Base-by-base conservation (phyloP, 257 asterid genomes). In the Solanum lycopersicoides region DNA sequence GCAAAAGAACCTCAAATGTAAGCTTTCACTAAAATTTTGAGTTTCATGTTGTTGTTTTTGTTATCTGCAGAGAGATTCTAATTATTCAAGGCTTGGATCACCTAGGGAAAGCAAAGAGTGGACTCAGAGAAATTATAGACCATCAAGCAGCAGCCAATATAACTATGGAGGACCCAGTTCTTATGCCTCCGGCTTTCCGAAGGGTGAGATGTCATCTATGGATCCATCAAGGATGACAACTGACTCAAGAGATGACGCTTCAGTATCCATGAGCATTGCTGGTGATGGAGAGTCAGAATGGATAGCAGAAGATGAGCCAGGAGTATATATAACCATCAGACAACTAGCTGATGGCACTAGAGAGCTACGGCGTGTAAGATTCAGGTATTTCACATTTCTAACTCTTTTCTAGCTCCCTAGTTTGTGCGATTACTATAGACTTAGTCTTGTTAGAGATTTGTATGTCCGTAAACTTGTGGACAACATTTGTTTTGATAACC, bases 241-340 rank as follows among this genome's bases (percentile, higher is more conserved):
- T 20, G 93, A 95, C 2, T 95, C 99, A 15, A 86, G 98, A 89
- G 99, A 69, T 1, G 75, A 95, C 6, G 96, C 98, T 34, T 95
- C 99, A 2, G 92, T 93, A 79, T 96, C 99, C 56, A 85, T 96
- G 30, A 97, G 99, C 92, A 94, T 95, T 89, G 99, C 98, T 60
- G 95, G 99, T 90, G 99, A 95, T 23, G 88, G 94, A 12, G 99
- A 95, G 79, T 94, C 99, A 2, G 99, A 97, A 68, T 97, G 99
- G 99, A 90, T 95, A 10, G 98, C 96, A 83, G 93, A 96, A 91
- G 99, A 97, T 41, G 99, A 95, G 88, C 98, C 98, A 0, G 99
- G 99, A 2, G 98, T 97, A 32, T 94, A 93, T 72, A 94, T 97
- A 59, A 97, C 99, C 87, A 93, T 97, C 93, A 94, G 99, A 86